Base-by-base conservation (phyloP, 1,284 basidiomycete species). In the Violaceomyces palustris region DNA sequence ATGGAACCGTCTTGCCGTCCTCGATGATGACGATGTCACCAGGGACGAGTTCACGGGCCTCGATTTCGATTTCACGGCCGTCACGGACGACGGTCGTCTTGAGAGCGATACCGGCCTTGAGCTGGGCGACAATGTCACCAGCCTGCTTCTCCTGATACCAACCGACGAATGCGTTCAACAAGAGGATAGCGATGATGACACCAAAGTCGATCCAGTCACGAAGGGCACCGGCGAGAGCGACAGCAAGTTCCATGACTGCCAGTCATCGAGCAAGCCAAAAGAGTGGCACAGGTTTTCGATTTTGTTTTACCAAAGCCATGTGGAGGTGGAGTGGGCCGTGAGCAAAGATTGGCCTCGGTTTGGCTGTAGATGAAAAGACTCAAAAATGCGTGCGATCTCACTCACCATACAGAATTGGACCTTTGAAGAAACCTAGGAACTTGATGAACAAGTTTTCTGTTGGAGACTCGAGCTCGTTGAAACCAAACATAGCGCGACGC, bases 61-160 rank as follows among this genome's bases (percentile, higher is more conserved):
- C 78, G 45, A 81, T 77, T 45, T 79, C 77, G 45, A 70, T 57
- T 61, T 81, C 79, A 28, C 76, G 62, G 44, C 68, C 67, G 52
- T 77, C 75, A 29, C 79, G 76, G 21, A 80, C 66, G 29, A 78
- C 78, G 18, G 56, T 69, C 19, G 77, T 67, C 45, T 76, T 77
- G 45, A 80, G 71, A 5, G 79, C 78, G 49, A 81, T 80, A 55
- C 78, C 79, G 27, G 78, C 78, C 71, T 80, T 80, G 56, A 81
- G 78, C 63, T 80, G 75, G 33, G 77, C 77, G 49, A 79, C 78
- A 61, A 79, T 79, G 64, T 78, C 78, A 42, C 77, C 77, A 28
- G 77, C 74, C 74, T 74, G 69, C 75, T 80, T 80, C 62, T 80
- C 79, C 64, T 81, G 61, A 66, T 80, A 80, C 79, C 79, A 80